A percentile compares a stretch with the other conserved stretches of the same genome.
phyloP scores from a whole-genome alignment of 192 early-diverging fungal species.

The Chytriomyces confervae region DNA sequence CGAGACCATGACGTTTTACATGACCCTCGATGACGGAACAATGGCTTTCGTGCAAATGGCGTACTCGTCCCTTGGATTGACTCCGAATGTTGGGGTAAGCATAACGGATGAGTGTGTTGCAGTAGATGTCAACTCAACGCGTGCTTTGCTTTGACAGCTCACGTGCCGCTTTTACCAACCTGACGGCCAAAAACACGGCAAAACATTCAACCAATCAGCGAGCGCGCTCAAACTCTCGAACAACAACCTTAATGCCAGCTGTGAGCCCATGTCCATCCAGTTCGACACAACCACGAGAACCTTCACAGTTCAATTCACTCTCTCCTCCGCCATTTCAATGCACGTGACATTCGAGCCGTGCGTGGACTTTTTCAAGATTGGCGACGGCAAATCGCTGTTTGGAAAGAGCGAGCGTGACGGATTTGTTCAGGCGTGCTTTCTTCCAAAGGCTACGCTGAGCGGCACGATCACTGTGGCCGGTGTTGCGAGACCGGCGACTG shows the following conservation, averaged over 20 bases:
- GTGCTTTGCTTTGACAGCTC: conserved; percentile 11
- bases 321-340: conserved; percentile 59
- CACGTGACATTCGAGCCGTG: conserved; percentile 61
- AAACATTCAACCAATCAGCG: conserved; percentile 69
- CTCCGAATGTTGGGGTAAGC: conserved; percentile 24
- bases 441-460: conserved; percentile 73
- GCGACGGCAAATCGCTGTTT: conserved; percentile 78
- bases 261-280: conserved; percentile 73
- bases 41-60: conserved; percentile 83
- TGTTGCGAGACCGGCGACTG: conserved; percentile 46
- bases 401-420: conserved; percentile 53
- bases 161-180: conserved; percentile 72
- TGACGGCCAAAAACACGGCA: conserved; percentile 63
- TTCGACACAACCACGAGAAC: conserved; percentile 48
- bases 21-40: conserved; percentile 71
- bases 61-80: conserved; percentile 74
- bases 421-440: conserved; percentile 81
- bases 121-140: neutral
- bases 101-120: neutral
- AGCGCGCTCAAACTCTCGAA: conserved; percentile 70
- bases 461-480: conserved; percentile 77
- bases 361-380: conserved; percentile 79
- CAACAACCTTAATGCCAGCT: conserved; percentile 74
- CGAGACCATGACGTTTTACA: conserved; percentile 88
- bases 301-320: conserved; percentile 53